These are phyloP conservation scores for Fraxinus pennsylvanica DNA, from an alignment of 257 asterid genomes.

Conservation along the genomic window DNA sequence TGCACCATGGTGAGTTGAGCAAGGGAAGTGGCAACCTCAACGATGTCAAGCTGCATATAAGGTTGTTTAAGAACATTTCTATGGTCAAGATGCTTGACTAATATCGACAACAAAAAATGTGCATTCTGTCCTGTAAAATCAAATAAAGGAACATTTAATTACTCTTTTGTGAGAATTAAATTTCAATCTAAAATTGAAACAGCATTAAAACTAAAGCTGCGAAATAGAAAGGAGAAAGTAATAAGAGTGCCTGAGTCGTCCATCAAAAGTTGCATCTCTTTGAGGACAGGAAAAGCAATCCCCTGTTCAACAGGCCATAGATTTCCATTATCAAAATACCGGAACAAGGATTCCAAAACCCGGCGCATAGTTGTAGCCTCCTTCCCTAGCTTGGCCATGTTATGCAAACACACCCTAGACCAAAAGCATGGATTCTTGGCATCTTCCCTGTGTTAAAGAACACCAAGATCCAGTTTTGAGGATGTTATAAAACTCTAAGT, in stretches of 20 bases:
- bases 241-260: slow-evolving; percentile 65
- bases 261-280: slow-evolving; percentile 86
- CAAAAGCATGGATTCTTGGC: slow-evolving; percentile 80
- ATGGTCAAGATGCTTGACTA: slow-evolving; percentile 95
- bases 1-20: slow-evolving; percentile 67
- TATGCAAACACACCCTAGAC: slow-evolving; percentile 85
- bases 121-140: slow-evolving; percentile 70
- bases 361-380: slow-evolving; percentile 99
- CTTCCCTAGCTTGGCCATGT: slow-evolving; percentile 94
- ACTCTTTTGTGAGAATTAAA: neutral
- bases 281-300: slow-evolving; percentile 84
- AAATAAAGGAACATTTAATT: neutral
- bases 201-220: slow-evolving; percentile 22
- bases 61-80: slow-evolving; percentile 85
- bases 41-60: slow-evolving; percentile 86
- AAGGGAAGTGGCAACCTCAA: slow-evolving; percentile 72
- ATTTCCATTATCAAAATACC: slow-evolving; percentile 78
- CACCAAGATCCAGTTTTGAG: slow-evolving; percentile 23
- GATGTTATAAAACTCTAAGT: neutral
- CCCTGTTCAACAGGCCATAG: slow-evolving; percentile 69
- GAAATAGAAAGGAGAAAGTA: neutral
- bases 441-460: slow-evolving; percentile 58
- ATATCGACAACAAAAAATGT: slow-evolving; percentile 78
- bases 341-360: slow-evolving; percentile 87
- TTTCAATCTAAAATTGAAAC: slow-evolving; percentile 1